Evolutionary conservation across 2,329 filamentous ascomycete genomes (phyloP).

Genomic region (Metarhizium album): DNA sequence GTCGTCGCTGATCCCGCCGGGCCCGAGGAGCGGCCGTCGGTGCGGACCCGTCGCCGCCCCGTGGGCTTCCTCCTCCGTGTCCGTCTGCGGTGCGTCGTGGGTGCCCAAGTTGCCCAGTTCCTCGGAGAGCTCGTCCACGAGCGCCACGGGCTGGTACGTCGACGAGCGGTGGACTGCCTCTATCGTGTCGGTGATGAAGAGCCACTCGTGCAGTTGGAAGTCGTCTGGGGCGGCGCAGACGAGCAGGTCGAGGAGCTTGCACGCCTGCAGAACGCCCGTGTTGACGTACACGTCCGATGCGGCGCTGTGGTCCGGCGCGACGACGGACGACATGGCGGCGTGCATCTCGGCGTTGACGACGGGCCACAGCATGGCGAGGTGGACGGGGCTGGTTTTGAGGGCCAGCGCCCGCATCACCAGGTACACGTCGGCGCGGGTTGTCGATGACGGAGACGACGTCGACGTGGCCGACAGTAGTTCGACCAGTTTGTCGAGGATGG

Average conservation of each 20-base stretch:
- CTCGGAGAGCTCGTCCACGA: constrained; percentile 78
- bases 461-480: constrained; percentile 77
- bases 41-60: constrained; percentile 24
- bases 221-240: constrained; percentile 82
- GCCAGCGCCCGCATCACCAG: constrained; percentile 76
- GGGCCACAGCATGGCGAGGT: constrained; percentile 82
- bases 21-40: constrained; percentile 39
- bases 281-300: constrained; percentile 66
- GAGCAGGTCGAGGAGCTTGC: constrained; percentile 85
- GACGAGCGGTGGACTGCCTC: constrained; percentile 82
- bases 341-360: constrained; percentile 80
- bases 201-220: constrained; percentile 96
- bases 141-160: constrained; percentile 56
- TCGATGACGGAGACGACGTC: constrained; percentile 84
- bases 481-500: constrained; percentile 71
- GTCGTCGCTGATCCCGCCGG: constrained; percentile 44
- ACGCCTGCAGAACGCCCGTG: constrained; percentile 72
- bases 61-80: constrained; percentile 26
- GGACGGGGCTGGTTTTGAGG: constrained; percentile 66
- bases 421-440: constrained; percentile 80
- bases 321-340: constrained; percentile 63
- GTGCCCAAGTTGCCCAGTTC: constrained; percentile 45
- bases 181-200: constrained; percentile 93
- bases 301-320: constrained; percentile 52
- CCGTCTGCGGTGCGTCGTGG: constrained; percentile 23